Evolutionary conservation across 805 yeast genomes (phyloP).

Genomic region (Saccharomycopsis guyanensis): DNA sequence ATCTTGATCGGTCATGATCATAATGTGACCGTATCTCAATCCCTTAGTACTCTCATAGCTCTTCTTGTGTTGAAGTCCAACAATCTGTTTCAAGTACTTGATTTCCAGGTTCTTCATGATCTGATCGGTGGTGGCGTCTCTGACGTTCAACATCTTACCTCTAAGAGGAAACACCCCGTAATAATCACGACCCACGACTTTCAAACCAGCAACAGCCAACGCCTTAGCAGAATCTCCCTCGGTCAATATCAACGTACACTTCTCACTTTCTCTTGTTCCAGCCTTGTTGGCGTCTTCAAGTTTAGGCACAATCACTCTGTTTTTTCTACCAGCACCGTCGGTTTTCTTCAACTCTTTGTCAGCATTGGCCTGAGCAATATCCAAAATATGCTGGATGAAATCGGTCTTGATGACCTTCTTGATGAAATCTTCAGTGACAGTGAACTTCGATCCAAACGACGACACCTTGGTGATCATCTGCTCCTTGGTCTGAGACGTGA

Average conservation of each 20-base stretch:
- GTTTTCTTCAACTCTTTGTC: slow-evolving; percentile 79
- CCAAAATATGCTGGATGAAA: slow-evolving; percentile 56
- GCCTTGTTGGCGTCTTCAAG: slow-evolving; percentile 95
- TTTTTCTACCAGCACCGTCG: slow-evolving; percentile 74
- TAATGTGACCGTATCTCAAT: slow-evolving; percentile 88
- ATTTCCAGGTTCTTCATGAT: slow-evolving; percentile 89
- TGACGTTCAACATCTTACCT: slow-evolving; percentile 90
- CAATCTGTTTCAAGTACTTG: slow-evolving; percentile 88
- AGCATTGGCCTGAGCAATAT: slow-evolving; percentile 82
- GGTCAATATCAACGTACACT: slow-evolving; percentile 87
- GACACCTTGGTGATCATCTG: slow-evolving; percentile 82
- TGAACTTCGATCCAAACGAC: slow-evolving; percentile 84
- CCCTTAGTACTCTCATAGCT: slow-evolving; percentile 64
- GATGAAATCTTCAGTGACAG: slow-evolving; percentile 71
- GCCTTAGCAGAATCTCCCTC: slow-evolving; percentile 97
- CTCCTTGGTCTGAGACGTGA: slow-evolving; percentile 96
- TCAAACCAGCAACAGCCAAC: slow-evolving; percentile 85
- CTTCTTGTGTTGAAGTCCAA: slow-evolving; percentile 92
- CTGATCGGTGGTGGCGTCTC: slow-evolving; percentile 97
- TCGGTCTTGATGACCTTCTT: slow-evolving; percentile 70
- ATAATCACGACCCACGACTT: slow-evolving; percentile 90
- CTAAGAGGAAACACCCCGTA: slow-evolving; percentile 94
- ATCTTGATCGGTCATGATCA: slow-evolving; percentile 99
- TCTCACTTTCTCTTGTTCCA: slow-evolving; percentile 85
- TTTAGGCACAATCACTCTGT: slow-evolving; percentile 80